phyloP scores from a whole-genome alignment of 2,329 filamentous ascomycete species.

The Fusarium musae region DNA sequence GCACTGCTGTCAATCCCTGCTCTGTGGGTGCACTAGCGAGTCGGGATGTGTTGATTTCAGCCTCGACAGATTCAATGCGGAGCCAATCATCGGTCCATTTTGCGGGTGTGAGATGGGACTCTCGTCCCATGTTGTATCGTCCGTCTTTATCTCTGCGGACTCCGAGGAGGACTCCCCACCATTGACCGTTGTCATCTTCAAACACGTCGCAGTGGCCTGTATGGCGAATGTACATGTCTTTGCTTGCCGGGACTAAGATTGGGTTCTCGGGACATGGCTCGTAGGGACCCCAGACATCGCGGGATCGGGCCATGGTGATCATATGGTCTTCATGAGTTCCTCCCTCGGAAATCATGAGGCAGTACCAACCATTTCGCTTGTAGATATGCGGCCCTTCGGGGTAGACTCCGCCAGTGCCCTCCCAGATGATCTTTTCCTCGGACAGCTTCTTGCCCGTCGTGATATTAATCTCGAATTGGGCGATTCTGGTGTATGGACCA shows the following conservation, averaged over 20 bases:
- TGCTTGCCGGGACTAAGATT: not conserved
- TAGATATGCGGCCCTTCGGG: slow-evolving; percentile 13
- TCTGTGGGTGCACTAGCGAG: not conserved
- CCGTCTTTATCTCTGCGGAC: slow-evolving; percentile 3
- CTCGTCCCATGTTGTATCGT: slow-evolving; percentile 12
- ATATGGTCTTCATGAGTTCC: slow-evolving; percentile 18
- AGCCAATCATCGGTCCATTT: slow-evolving; percentile 13
- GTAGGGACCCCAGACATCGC: slow-evolving; percentile 7
- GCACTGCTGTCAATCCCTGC: not conserved
- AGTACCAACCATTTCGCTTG: slow-evolving; percentile 21
- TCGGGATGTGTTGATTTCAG: not conserved
- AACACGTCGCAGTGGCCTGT: slow-evolving; percentile 14
- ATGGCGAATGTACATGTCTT: not conserved
- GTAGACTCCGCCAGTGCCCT: not conserved
- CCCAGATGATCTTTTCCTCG: slow-evolving; percentile 5
- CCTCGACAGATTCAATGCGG: not conserved
- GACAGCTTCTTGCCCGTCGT: not conserved
- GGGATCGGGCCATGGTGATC: slow-evolving; percentile 17
- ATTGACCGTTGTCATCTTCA: slow-evolving; percentile 3
- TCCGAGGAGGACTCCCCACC: slow-evolving; percentile 19
- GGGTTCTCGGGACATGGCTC: slow-evolving; percentile 5
- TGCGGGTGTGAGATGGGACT: slow-evolving; percentile 8
- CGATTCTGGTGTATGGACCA: not conserved
- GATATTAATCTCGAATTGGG: slow-evolving; percentile 8
- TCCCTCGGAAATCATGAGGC: slow-evolving; percentile 5